Evolutionary conservation across 495 filamentous ascomycete species (phyloP).

Genomic region (Pseudevernia furfuracea): DNA sequence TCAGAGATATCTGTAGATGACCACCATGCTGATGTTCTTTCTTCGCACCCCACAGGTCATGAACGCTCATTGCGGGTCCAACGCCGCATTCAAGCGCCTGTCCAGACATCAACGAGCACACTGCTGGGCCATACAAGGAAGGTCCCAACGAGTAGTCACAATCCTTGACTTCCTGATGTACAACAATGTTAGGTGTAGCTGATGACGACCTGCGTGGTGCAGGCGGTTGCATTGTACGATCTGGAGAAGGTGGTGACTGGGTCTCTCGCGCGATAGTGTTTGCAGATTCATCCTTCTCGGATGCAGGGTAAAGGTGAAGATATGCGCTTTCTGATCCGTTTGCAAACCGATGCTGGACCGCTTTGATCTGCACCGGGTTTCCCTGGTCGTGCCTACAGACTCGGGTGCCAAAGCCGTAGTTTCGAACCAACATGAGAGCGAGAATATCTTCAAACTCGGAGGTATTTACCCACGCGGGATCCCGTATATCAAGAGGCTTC

Average conservation of each 20-base stretch:
- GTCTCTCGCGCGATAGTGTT: not conserved
- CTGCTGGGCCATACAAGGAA: conserved; percentile 5
- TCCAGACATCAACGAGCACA: conserved; percentile 5
- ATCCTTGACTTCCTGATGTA: not conserved
- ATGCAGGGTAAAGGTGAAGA: conserved; percentile 5
- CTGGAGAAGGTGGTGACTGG: not conserved
- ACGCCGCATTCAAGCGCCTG: conserved; percentile 1
- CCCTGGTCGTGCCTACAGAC: not conserved
- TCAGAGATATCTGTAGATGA: conserved; percentile 2
- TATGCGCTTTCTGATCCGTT: conserved; percentile 9
- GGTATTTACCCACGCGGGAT: conserved; percentile 20
- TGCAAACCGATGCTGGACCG: not conserved
- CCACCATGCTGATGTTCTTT: not conserved
- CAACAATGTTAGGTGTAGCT: not conserved
- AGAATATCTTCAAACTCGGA: conserved; percentile 3
- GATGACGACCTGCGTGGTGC: not conserved
- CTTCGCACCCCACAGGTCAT: not conserved
- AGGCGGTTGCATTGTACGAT: not conserved
- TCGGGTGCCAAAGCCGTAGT: conserved; percentile 8
- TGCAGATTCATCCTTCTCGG: not conserved
- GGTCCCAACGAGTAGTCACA: not conserved
- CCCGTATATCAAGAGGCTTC: conserved; percentile 22
- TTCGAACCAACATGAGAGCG: conserved; percentile 18
- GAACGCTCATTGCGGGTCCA: conserved; percentile 9
- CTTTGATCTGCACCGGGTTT: not conserved